A percentile compares a stretch with the other conserved stretches of the same genome.
Evolutionary conservation across 2,329 filamentous ascomycete genomes (phyloP).

Genomic region (Berkeleyomyces basicola): DNA sequence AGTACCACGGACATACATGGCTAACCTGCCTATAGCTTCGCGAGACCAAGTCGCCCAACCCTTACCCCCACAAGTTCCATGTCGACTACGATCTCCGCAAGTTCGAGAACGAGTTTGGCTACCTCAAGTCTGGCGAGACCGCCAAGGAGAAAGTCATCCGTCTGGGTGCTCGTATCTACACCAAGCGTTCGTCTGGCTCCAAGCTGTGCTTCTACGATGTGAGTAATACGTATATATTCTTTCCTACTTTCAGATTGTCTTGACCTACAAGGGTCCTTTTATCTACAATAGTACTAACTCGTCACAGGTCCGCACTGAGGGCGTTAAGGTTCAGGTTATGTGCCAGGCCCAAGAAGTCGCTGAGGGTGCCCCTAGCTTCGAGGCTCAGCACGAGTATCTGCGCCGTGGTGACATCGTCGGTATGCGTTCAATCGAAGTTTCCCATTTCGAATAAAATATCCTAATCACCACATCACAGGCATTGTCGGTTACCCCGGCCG

Average conservation of each 20-base stretch:
- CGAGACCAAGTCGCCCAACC: slow-evolving; percentile 57
- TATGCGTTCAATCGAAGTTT: slow-evolving; percentile 6
- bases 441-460: neutral
- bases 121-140: slow-evolving; percentile 77
- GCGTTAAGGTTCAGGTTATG: slow-evolving; percentile 70
- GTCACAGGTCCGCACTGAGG: slow-evolving; percentile 34
- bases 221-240: neutral
- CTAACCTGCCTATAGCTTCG: slow-evolving; percentile 29
- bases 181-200: slow-evolving; percentile 62
- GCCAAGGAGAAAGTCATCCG: slow-evolving; percentile 58
- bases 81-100: slow-evolving; percentile 67
- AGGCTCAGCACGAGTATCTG: slow-evolving; percentile 76
- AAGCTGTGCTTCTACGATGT: slow-evolving; percentile 86
- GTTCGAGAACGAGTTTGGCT: slow-evolving; percentile 60
- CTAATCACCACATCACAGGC: neutral
- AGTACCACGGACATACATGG: neutral
- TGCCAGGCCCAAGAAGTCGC: slow-evolving; percentile 69
- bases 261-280: neutral
- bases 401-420: slow-evolving; percentile 88
- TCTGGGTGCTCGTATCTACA: slow-evolving; percentile 77
- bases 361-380: slow-evolving; percentile 51
- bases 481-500: slow-evolving; percentile 68
- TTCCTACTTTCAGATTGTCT: neutral
- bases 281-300: neutral
- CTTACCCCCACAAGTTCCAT: slow-evolving; percentile 87